Evolutionary conservation across 768 basidiomycete genomes (phyloP), one percentile per base, ranked within the genome.

Genomic region (Hygrocybe punicea): DNA sequence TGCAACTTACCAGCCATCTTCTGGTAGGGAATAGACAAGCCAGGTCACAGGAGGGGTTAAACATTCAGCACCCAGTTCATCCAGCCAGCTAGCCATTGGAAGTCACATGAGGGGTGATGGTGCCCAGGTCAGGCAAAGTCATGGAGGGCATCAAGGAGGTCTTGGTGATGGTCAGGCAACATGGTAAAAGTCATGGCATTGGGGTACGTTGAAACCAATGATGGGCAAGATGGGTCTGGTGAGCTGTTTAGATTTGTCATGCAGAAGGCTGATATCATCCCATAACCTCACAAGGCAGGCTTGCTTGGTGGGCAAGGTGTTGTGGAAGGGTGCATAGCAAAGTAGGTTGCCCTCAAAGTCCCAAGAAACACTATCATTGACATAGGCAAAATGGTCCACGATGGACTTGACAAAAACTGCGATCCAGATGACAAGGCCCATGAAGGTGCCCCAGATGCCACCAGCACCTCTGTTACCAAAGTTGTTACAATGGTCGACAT

Each of bases 181-280:
- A 71, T 56, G 0, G 69, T 62, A 50, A 74, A 58, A 0, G 67
- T 69, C 66, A 76, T 69, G 0, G 44, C 50, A 25, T 69, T 64
- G 0, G 72, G 44, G 56, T 80, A 78, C 72, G 0, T 65, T 21
- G 54, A 76, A 74, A 17, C 79, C 75, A 55, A 79, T 72, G 58
- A 79, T 70, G 1, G 62, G 60, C 13, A 80, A 67, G 0, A 29
- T 6, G 0, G 42, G 6, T 0, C n/a, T n/a, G n/a, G n/a, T n/a
- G n/a, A n/a, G n/a, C n/a, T n/a, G n/a, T n/a, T n/a, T n/a, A n/a
- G n/a, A 33, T 13, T 64, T 55, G 11, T 75, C 67, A 60, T 79
- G 76, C 0, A 74, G 76, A 11, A 78, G 63, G 0, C 73, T 68
- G 16, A 79, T 60, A 1, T 65, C 42, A 60, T 80, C 78, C 70